phyloP scores from a whole-genome alignment of 1,139 yeast genomes.

The Suhomyces yuchorum region DNA sequence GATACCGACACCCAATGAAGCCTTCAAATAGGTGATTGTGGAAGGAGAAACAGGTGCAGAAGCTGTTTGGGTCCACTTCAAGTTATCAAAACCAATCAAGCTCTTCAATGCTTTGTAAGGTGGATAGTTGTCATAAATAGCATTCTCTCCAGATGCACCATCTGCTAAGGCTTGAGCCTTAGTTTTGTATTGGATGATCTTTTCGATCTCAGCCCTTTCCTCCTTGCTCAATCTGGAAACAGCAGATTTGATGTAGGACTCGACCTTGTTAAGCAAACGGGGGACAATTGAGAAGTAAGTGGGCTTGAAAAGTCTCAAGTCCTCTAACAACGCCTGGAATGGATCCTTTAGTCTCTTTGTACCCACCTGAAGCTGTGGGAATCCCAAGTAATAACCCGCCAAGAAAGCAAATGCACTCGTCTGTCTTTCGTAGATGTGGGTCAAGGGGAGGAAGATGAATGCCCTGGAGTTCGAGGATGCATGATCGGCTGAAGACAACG shows the following conservation, averaged over 20 bases:
- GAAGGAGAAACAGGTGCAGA: constrained; percentile 25
- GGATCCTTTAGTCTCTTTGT: constrained; percentile 15
- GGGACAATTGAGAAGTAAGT: constrained; percentile 41
- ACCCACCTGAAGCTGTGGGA: constrained; percentile 35
- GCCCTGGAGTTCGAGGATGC: constrained; percentile 16
- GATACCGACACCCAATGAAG: constrained; percentile 22
- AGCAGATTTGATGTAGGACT: constrained; percentile 21
- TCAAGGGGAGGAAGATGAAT: constrained; percentile 38
- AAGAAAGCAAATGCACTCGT: constrained; percentile 31
- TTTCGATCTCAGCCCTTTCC: constrained; percentile 9
- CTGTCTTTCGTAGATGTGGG: constrained; percentile 46
- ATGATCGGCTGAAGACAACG: constrained; percentile 19
- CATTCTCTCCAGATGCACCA: constrained; percentile 15
- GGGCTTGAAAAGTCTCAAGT: constrained; percentile 34
- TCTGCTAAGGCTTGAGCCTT: constrained; percentile 17
- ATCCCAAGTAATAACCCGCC: constrained; percentile 44
- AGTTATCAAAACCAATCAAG: constrained; percentile 22
- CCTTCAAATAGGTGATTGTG: constrained; percentile 22
- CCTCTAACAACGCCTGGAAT: constrained; percentile 26
- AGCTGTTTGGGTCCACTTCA: constrained; percentile 25
- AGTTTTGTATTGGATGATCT: constrained; percentile 18
- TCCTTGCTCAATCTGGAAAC: constrained; percentile 11
- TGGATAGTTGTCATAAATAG: constrained; percentile 13
- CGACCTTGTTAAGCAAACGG: constrained; percentile 41
- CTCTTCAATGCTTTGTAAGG: constrained; percentile 17